A percentile compares a stretch with the other conserved stretches of the same genome.
Evolutionary conservation across 139 green algal genomes (phyloP).

Genomic region (Yamagishiella unicocca): DNA sequence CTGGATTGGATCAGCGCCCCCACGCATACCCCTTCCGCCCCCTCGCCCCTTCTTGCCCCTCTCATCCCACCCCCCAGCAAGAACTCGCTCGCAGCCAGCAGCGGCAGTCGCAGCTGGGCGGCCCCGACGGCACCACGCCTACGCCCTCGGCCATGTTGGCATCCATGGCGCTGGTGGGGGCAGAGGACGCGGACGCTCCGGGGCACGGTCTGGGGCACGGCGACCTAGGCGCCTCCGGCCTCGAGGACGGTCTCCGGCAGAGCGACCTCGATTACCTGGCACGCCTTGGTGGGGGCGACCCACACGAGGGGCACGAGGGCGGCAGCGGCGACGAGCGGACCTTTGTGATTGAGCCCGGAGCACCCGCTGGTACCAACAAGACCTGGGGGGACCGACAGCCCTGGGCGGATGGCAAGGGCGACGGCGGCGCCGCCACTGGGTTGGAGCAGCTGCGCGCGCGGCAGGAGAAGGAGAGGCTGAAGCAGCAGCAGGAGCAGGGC

Average conservation of each 20-base stretch:
- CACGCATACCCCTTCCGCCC: background rate
- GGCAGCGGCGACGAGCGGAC: background rate
- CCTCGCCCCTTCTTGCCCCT: background rate
- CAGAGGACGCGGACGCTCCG: background rate
- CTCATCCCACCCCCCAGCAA: background rate
- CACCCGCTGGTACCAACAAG: constrained; percentile 1
- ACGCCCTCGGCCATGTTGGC: background rate
- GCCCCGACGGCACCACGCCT: background rate
- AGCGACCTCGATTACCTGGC: constrained; percentile 42
- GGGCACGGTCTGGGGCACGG: no score
- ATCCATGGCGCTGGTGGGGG: constrained; percentile 15
- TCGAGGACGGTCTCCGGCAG: constrained; percentile 18
- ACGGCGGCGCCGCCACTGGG: background rate
- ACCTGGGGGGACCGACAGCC: constrained; percentile 40
- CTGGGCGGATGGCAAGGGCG: background rate
- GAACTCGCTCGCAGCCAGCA: constrained; percentile 20
- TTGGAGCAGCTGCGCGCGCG: constrained; percentile 13
- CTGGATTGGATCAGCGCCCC: no score
- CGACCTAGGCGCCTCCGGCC: background rate
- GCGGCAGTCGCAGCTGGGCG: background rate
- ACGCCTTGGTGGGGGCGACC: background rate
- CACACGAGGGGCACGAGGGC: background rate
- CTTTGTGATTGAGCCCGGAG: constrained; percentile 7
- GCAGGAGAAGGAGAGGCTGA: constrained; percentile 22
- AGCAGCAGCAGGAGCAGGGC: background rate